These are phyloP conservation scores for Solanum bulbocastanum DNA, from an alignment of 257 asterid genomes.

Conservation along the genomic window DNA sequence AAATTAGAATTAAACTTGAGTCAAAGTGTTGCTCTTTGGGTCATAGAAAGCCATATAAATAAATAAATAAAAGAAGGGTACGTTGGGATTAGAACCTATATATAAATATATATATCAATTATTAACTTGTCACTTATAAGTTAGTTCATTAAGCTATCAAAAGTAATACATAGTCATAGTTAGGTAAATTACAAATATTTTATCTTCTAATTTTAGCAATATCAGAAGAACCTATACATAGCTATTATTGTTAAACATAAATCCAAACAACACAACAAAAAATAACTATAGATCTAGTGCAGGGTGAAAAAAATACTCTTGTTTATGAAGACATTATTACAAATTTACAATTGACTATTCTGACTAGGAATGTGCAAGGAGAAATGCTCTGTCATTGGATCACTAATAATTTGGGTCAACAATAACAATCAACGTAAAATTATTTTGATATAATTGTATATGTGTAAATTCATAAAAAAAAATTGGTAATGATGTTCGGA, in stretches of 20 bases:
- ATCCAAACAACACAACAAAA: not conserved
- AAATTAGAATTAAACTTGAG: not conserved
- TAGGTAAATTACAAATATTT: not conserved
- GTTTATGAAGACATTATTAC: not conserved
- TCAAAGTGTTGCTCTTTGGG: not conserved
- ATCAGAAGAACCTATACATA: not conserved
- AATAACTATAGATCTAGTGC: not conserved
- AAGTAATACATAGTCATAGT: not conserved
- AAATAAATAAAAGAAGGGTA: not conserved
- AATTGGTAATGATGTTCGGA: not conserved
- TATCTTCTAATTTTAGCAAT: not conserved
- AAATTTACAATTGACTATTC: not conserved
- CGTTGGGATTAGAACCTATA: constrained; percentile 3
- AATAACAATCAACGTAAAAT: too few relatives aligned
- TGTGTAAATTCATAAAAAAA: not conserved
- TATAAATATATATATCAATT: not conserved
- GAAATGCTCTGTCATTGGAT: not conserved
- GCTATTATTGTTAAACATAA: not conserved
- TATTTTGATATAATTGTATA: too few relatives aligned
- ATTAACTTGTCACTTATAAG: too few relatives aligned
- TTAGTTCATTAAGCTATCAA: not conserved
- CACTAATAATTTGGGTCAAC: not conserved
- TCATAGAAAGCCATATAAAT: not conserved
- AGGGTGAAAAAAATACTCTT: not conserved
- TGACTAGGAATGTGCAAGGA: not conserved